phyloP scores from a whole-genome alignment of 495 filamentous ascomycete species.

The Aspergillus conjunctus region DNA sequence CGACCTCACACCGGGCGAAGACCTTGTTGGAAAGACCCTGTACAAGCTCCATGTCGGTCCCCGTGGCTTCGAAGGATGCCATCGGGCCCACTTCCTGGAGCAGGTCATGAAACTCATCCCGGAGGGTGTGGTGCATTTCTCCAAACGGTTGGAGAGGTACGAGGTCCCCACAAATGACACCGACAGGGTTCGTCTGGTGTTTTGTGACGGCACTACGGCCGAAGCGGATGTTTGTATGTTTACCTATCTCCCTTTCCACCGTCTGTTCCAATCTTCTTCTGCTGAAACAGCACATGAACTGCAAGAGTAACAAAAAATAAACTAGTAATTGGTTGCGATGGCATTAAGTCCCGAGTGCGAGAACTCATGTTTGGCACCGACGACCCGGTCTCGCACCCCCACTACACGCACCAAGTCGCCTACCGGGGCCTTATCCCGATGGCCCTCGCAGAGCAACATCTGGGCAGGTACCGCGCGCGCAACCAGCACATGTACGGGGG shows the following conservation, averaged over 20 bases:
- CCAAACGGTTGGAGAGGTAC: constrained; percentile 37
- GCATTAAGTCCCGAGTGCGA: constrained; percentile 57
- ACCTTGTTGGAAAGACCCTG: constrained; percentile 16
- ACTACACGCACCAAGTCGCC: constrained; percentile 55
- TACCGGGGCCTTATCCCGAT: constrained; percentile 58
- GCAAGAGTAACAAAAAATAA: not conserved
- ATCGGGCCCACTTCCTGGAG: constrained; percentile 61
- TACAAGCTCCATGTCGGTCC: constrained; percentile 22
- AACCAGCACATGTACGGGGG: constrained; percentile 50
- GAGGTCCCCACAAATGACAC: constrained; percentile 23
- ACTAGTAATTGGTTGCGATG: constrained; percentile 56
- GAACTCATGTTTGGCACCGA: constrained; percentile 45
- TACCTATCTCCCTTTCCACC: not conserved
- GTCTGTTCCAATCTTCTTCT: not conserved
- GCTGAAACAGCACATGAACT: not conserved
- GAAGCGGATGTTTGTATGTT: constrained; percentile 51
- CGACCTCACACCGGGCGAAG: constrained; percentile 17
- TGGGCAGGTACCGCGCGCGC: constrained; percentile 43
- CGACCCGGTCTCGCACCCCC: constrained; percentile 42
- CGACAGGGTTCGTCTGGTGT: constrained; percentile 46
- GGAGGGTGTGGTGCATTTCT: constrained; percentile 40
- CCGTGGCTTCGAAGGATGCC: constrained; percentile 46
- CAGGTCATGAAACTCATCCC: constrained; percentile 57
- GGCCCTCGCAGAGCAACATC: constrained; percentile 36
- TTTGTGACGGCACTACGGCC: constrained; percentile 56